Evolutionary conservation across 2,329 filamentous ascomycete genomes (phyloP).

Genomic region (Ascomycota sp.): DNA sequence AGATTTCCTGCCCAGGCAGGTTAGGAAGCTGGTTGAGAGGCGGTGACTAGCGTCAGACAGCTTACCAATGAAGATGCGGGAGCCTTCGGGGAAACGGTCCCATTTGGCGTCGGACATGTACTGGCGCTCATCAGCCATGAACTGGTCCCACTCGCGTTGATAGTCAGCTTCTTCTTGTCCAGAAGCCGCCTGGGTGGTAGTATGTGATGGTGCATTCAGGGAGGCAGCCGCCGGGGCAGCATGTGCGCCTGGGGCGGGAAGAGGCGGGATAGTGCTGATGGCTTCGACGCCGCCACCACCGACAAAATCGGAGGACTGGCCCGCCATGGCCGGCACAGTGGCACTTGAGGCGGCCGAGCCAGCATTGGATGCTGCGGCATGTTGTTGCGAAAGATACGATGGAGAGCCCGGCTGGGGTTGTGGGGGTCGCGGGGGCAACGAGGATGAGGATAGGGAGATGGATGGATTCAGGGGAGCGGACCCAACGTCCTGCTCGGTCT

Average conservation of each 20-base stretch:
- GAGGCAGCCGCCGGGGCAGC: slow-evolving; percentile 8
- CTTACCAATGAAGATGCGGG: slow-evolving; percentile 64
- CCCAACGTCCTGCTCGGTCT: slow-evolving; percentile 8
- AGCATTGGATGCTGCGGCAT: slow-evolving; percentile 12
- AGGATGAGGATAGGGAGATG: slow-evolving; percentile 16
- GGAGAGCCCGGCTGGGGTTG: slow-evolving; percentile 16
- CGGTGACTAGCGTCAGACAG: slow-evolving; percentile 8
- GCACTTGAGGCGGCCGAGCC: slow-evolving; percentile 7
- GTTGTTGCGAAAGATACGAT: slow-evolving; percentile 17
- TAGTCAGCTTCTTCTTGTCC: slow-evolving; percentile 22
- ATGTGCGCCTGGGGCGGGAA: slow-evolving; percentile 6
- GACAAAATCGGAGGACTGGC: slow-evolving; percentile 14
- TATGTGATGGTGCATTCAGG: slow-evolving; percentile 13
- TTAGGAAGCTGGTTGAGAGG: background rate
- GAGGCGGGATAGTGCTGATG: slow-evolving; percentile 11
- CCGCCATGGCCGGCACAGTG: slow-evolving; percentile 11
- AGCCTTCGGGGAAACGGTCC: slow-evolving; percentile 61
- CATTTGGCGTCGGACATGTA: slow-evolving; percentile 63
- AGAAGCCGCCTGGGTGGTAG: slow-evolving; percentile 7
- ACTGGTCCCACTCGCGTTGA: slow-evolving; percentile 50
- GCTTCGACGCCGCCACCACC: slow-evolving; percentile 12
- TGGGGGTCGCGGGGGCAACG: slow-evolving; percentile 27
- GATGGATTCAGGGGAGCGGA: slow-evolving; percentile 11
- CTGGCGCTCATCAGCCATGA: slow-evolving; percentile 50
- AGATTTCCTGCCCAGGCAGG: slow-evolving; percentile 49